These are phyloP conservation scores for Starmera caribaea DNA, from an alignment of 805 yeast species.

Conservation along the genomic window DNA sequence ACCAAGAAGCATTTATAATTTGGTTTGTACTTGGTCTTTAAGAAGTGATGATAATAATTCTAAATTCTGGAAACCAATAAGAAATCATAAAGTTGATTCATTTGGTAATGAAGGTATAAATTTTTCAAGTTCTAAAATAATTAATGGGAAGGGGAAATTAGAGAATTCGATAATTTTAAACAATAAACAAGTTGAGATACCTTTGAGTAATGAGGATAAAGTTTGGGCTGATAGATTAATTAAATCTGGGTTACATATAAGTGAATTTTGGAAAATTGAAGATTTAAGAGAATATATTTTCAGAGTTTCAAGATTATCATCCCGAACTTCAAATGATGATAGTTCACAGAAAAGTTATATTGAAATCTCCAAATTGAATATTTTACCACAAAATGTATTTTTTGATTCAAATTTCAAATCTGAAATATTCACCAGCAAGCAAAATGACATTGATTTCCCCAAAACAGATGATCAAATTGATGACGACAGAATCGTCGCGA, in stretches of 20 bases:
- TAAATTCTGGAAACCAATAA: slow-evolving; percentile 67
- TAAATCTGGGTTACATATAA: slow-evolving; percentile 62
- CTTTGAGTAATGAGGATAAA: slow-evolving; percentile 55
- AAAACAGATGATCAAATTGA: background rate
- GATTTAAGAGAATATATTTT: slow-evolving; percentile 58
- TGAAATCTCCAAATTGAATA: slow-evolving; percentile 23
- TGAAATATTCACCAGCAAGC: background rate
- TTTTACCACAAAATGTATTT: slow-evolving; percentile 42
- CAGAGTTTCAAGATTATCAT: slow-evolving; percentile 38
- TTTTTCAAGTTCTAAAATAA: slow-evolving; percentile 19
- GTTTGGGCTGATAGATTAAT: slow-evolving; percentile 65
- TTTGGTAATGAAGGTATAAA: slow-evolving; percentile 34
- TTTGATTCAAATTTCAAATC: slow-evolving; percentile 27
- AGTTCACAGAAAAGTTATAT: slow-evolving; percentile 9
- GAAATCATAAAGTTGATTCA: slow-evolving; percentile 26
- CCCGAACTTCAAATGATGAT: slow-evolving; percentile 20
- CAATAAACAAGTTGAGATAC: slow-evolving; percentile 29
- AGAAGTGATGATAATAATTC: slow-evolving; percentile 43
- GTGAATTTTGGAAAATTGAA: slow-evolving; percentile 77
- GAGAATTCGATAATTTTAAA: slow-evolving; percentile 26
- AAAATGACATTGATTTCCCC: background rate
- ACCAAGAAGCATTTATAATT: slow-evolving; percentile 51
- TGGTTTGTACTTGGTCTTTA: slow-evolving; percentile 63
- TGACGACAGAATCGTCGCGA: background rate
- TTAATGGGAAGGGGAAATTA: background rate